A percentile compares a stretch with the other conserved stretches of the same genome.
These are phyloP conservation scores for Rutstroemia sp. DNA, from an alignment of 2,329 filamentous ascomycete genomes.

Conservation along the genomic window DNA sequence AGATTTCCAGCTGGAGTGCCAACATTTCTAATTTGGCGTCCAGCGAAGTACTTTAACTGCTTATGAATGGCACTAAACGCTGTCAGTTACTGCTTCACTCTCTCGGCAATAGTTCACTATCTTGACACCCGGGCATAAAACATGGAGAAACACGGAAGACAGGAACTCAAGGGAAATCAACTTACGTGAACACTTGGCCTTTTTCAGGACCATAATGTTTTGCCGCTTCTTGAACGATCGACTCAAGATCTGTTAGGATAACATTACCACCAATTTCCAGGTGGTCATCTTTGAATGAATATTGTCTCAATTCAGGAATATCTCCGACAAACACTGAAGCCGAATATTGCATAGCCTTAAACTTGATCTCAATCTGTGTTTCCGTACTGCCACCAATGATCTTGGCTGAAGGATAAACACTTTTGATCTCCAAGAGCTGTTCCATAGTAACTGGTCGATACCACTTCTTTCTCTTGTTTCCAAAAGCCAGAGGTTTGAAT, in stretches of 20 bases:
- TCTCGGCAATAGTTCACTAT: no score
- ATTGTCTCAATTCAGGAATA: conserved; percentile 81
- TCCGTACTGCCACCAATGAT: conserved; percentile 95
- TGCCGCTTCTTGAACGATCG: conserved; percentile 72
- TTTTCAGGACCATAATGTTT: conserved; percentile 60
- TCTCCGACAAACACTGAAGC: conserved; percentile 90
- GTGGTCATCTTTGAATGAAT: conserved; percentile 68
- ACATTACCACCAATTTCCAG: conserved; percentile 94
- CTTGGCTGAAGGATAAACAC: conserved; percentile 75
- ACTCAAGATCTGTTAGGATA: conserved; percentile 82
- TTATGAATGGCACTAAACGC: conserved; percentile 67
- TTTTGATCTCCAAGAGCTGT: conserved; percentile 89
- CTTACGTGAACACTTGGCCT: conserved; percentile 62
- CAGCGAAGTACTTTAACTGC: conserved; percentile 90
- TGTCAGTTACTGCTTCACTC: not conserved
- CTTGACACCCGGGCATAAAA: no score
- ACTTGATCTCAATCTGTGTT: conserved; percentile 97
- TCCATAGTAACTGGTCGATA: conserved; percentile 80
- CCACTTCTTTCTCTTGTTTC: conserved; percentile 93
- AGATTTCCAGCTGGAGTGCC: conserved; percentile 93
- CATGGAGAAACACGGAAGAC: not conserved
- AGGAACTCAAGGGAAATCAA: not conserved
- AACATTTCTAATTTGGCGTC: conserved; percentile 94
- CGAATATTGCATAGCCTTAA: conserved; percentile 88
- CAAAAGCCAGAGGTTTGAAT: conserved; percentile 75